Conservation (phyloP, 2,329 filamentous ascomycete genomes). For the Dichotomopilus funicola region DNA sequence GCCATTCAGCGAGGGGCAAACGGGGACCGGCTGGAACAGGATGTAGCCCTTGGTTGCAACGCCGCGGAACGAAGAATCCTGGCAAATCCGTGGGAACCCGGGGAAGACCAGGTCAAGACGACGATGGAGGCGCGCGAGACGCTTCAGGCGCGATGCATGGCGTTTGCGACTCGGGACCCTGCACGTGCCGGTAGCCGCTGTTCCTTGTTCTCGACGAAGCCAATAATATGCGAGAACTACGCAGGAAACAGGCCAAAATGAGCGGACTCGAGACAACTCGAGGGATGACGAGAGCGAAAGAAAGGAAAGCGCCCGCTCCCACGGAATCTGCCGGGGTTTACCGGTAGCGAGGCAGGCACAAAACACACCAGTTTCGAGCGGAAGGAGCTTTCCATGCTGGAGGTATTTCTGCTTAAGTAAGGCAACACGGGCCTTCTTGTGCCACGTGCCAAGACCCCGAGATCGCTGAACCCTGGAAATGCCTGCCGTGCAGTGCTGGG, state of each 20-base stretch:
- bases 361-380: neutral
- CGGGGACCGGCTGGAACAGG: conserved; percentile 4
- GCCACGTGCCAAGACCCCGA: neutral
- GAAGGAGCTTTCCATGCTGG: neutral
- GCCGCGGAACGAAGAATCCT: neutral
- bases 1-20: conserved; percentile 14
- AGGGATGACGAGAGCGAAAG: no score
- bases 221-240: neutral
- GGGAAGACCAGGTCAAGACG: neutral
- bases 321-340: neutral
- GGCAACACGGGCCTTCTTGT: neutral
- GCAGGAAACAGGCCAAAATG: neutral
- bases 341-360: conserved; percentile 1
- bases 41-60: no score
- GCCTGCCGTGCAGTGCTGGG: no score
- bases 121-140: conserved; percentile 13
- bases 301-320: no score
- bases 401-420: neutral
- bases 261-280: neutral
- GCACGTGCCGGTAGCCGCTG: neutral
- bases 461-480: neutral
- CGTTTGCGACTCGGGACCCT: conserved; percentile 5
- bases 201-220: neutral
- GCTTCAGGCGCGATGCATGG: conserved; percentile 16
- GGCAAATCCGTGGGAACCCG: neutral